A percentile compares a stretch with the other conserved stretches of the same genome.
Conservation (phyloP, 345 rosid genomes). For the Gossypium herbaceum region DNA sequence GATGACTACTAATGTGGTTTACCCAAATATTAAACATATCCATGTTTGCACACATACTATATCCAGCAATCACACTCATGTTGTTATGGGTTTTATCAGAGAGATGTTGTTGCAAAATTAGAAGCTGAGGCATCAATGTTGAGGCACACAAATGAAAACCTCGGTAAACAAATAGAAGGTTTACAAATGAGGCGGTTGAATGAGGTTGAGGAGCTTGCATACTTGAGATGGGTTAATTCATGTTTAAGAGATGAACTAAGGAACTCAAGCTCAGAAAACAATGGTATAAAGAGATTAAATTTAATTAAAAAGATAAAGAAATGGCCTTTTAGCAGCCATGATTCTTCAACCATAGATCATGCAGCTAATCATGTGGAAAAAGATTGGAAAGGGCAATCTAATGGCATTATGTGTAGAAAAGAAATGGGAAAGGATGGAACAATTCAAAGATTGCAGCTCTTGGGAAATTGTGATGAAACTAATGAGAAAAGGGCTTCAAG, state of each 20-base stretch:
- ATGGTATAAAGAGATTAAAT: slow-evolving; percentile 38
- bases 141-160: slow-evolving; percentile 58
- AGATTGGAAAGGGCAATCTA: slow-evolving; percentile 66
- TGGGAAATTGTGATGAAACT: not conserved
- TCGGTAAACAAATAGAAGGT: slow-evolving; percentile 72
- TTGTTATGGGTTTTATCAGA: slow-evolving; percentile 26
- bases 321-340: slow-evolving; percentile 50
- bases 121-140: slow-evolving; percentile 60
- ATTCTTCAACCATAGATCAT: slow-evolving; percentile 33
- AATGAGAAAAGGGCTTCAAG: slow-evolving; percentile 65
- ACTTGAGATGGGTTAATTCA: slow-evolving; percentile 78
- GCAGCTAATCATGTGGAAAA: slow-evolving; percentile 28
- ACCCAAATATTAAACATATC: too few species aligned
- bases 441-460: too few species aligned
- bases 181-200: slow-evolving; percentile 65
- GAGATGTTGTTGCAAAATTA: slow-evolving; percentile 45
- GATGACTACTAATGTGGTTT: too few species aligned
- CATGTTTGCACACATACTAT: too few species aligned
- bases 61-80: too few species aligned
- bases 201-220: slow-evolving; percentile 84
- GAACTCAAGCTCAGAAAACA: slow-evolving; percentile 1
- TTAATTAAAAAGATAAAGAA: slow-evolving; percentile 58
- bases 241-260: slow-evolving; percentile 62
- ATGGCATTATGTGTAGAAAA: slow-evolving; percentile 43
- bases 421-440: slow-evolving; percentile 38